Evolutionary conservation across 345 rosid species (phyloP), one percentile per base, ranked within the genome.

Genomic region (Linum lewisii): DNA sequence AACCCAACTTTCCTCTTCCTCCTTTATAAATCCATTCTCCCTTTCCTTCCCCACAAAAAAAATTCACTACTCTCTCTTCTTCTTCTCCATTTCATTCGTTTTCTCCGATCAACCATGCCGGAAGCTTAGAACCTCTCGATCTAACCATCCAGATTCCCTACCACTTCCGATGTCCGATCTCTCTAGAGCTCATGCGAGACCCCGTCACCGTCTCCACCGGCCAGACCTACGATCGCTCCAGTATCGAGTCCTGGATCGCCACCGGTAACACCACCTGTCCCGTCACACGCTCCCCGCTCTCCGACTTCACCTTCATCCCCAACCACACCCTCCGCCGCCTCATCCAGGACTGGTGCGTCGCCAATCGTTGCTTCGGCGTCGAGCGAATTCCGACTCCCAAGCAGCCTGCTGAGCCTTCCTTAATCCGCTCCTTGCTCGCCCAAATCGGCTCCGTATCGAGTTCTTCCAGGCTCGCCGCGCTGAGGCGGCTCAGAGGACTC

Each of bases 321-420:
- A 93, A 93, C 77, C 99, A 93, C 78, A 93, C 95, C 54, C 99
- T 93, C 64, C 95, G 99, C 57, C 91, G 99, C 16, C 81, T 93
- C 6, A 93, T 93, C 68, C 99, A 93, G 66, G 95, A 84, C 26
- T 93, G 99, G 99, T 93, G 96, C 72, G 99, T 93, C 26, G 92
- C 90, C 1, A 82, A 93, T 72, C 84, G 89, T 19, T 73, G 85
- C 38, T 80, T 78, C 42, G 97, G 99, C 34, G 68, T 93, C 19
- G 78, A 84, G 64, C 84, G 99, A 1, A 93, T 93, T 21, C 99
- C 99, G 2, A 93, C 99, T 0, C 99, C 97, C 1, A 93, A 93
- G 58, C 99, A 93, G 60, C 99, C 99, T 7, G 96, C 97, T 9
- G 97, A 93, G 22, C 97, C 96, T 0, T 60, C 72, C 10, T 20